Evolutionary conservation across 441 rosid species (phyloP).

Genomic region (Adansonia grandidieri): DNA sequence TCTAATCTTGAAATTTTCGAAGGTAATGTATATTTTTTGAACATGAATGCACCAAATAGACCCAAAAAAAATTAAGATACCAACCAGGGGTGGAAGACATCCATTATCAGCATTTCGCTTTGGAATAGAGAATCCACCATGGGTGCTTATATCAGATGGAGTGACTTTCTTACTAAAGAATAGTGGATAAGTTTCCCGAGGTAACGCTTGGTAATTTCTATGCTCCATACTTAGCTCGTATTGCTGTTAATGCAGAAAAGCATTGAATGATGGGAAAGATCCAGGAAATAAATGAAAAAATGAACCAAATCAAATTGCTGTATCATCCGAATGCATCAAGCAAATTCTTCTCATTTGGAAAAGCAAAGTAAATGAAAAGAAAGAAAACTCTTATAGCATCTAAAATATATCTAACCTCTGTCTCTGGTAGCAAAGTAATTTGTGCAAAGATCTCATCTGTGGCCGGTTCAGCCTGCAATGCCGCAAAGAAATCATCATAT

Average conservation of each 20-base stretch:
- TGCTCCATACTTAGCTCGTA: constrained; percentile 36
- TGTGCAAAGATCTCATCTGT: constrained; percentile 63
- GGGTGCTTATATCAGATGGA: constrained; percentile 57
- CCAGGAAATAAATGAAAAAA: neutral
- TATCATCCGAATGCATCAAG: constrained; percentile 7
- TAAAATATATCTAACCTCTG: constrained; percentile 39
- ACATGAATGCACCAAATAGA: constrained; percentile 18
- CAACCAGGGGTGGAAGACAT: constrained; percentile 66
- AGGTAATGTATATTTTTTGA: neutral
- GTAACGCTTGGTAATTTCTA: constrained; percentile 22
- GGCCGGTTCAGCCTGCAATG: constrained; percentile 51
- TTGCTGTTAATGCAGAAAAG: constrained; percentile 40
- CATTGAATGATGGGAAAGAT: neutral
- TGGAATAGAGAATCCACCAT: constrained; percentile 63
- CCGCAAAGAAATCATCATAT: constrained; percentile 4
- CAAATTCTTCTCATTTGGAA: neutral
- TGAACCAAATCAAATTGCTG: neutral
- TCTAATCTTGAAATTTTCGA: neutral
- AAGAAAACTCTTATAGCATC: neutral
- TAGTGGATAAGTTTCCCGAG: constrained; percentile 17
- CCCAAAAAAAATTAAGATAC: constrained; percentile 19
- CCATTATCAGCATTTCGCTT: constrained; percentile 50
- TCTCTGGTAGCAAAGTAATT: constrained; percentile 49
- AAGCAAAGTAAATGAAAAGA: neutral
- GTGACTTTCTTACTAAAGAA: constrained; percentile 58